Base-by-base conservation (phyloP, 495 filamentous ascomycete genomes). In the Podospora pseudoanserina region DNA sequence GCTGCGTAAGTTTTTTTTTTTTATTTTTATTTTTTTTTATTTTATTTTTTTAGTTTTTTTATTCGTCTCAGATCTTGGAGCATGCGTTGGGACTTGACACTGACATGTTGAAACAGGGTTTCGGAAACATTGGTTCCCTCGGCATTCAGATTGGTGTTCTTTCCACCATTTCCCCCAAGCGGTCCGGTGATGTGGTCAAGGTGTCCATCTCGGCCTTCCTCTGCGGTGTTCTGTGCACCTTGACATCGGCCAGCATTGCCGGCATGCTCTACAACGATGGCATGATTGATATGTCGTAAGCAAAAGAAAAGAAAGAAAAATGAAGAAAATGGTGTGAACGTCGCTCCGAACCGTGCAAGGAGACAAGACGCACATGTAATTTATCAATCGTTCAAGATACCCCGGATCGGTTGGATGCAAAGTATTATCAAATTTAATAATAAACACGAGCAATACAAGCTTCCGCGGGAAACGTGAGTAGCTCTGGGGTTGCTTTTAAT, bases 81-180 rank as follows among this genome's bases (percentile, higher is more conserved):
- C 53, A 18, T 2, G 23, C 26, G 44, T 20, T 20, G 13, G 27
- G 27, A 18, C 28, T 65, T 26, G 4, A 3, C 4, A 39, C 87
- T 63, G 91, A 91, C 18, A 67, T 86, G 86, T 1, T 32, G 4
- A 82, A 89, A 44, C 91, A 91, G 78, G 91, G 90, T 7, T 92
- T 92, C 72, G 92, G 89, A 60, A 96, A 94, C 76, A 88, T 94
- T 68, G 87, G 87, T 60, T 92, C 91, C 49, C 86, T 94, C 53
- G 92, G 92, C 68, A 93, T 90, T 66, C 92, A 96, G 77, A 94
- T 94, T 66, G 91, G 92, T 77, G 91, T 97, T 55, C 80, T 96
- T 6, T 86, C 89, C 0, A 92, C 96, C 80, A 84, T 97, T 62
- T 86, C 91, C 1, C 92, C 93, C 0, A 79, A 82, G 27, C 85